These are phyloP conservation scores for Brasilioporus rufonigricans DNA, from an alignment of 768 basidiomycete genomes.

Conservation along the genomic window DNA sequence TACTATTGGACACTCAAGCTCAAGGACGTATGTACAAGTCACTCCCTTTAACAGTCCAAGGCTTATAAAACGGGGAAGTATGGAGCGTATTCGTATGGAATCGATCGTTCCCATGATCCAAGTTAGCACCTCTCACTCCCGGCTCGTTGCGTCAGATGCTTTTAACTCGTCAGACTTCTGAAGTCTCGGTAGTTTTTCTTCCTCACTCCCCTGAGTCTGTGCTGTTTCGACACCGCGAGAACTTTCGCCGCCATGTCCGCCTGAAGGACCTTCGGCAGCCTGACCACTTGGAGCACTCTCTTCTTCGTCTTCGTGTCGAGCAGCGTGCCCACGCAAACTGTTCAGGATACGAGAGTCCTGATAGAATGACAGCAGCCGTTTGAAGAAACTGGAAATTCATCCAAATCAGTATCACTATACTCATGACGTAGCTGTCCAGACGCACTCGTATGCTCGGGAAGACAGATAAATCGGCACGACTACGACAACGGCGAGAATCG, in stretches of 20 bases:
- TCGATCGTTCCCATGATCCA: no score
- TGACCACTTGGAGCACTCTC: not conserved
- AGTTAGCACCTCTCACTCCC: not conserved
- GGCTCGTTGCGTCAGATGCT: not conserved
- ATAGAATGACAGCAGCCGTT: not conserved
- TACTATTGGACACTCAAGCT: no score
- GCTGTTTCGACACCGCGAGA: not conserved
- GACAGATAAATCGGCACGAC: conserved; percentile 10
- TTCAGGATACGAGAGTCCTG: conserved; percentile 6
- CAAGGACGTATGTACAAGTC: no score
- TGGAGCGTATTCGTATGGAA: no score
- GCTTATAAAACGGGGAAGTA: no score
- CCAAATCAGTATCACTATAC: not conserved
- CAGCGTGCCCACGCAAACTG: not conserved
- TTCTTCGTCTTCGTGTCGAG: not conserved
- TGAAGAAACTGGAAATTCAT: not conserved
- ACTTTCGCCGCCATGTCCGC: not conserved
- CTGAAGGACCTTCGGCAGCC: not conserved
- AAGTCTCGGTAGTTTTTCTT: not conserved
- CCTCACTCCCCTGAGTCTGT: not conserved
- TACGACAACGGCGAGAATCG: conserved; percentile 8
- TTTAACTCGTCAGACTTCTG: not conserved
- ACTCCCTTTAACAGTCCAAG: no score
- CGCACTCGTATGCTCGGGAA: conserved; percentile 7
- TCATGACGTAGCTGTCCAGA: not conserved